Base-by-base conservation (phyloP, 352 stramenopile species). In the Pythium graminicola region DNA sequence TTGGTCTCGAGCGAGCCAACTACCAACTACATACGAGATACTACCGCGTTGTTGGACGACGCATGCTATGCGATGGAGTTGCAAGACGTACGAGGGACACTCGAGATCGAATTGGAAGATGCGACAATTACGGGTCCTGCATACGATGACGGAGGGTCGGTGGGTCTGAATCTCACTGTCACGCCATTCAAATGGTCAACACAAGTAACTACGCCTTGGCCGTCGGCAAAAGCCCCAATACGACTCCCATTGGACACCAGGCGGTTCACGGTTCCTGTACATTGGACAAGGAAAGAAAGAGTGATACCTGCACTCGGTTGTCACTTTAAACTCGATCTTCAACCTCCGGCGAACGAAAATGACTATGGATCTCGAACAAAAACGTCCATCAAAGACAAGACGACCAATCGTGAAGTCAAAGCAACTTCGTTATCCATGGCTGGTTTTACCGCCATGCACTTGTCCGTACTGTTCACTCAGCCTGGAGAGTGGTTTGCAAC, bases 241-340 rank as follows among this genome's bases (percentile, higher is more conserved):
- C 17, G 51, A 24, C 17, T 54, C 11, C 1, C 24, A n/a, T 57
- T 64, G 16, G 35, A 48, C 22, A n/a, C 32, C 1, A 29, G 43
- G 9, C 26, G 8, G 1, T 49, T 38, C 20, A 29, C 23, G 1
- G 39, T 19, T 2, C 27, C 35, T 4, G 3, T 65, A 0, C 44
- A 52, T 20, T 65, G 57, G 57, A 42, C 57, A 8, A 42, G 28
- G 10, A 65, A 65, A 27, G 57, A 65, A 31, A 50, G 57, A 7
- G 20, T 32, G 16, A 52, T 65, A 9, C 57, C 57, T 3, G 39
- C 24, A 1, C 17, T 64, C 20, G 10, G 8, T n/a, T 64, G 42
- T 13, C 6, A 8, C 16, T 17, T 54, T 16, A 22, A 16, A 24
- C 26, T 64, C 7, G 40, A 27, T 8, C 24, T 19, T 6, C 41